phyloP scores from a whole-genome alignment of 495 filamentous ascomycete species.

The Lasiosphaeris hirsuta region DNA sequence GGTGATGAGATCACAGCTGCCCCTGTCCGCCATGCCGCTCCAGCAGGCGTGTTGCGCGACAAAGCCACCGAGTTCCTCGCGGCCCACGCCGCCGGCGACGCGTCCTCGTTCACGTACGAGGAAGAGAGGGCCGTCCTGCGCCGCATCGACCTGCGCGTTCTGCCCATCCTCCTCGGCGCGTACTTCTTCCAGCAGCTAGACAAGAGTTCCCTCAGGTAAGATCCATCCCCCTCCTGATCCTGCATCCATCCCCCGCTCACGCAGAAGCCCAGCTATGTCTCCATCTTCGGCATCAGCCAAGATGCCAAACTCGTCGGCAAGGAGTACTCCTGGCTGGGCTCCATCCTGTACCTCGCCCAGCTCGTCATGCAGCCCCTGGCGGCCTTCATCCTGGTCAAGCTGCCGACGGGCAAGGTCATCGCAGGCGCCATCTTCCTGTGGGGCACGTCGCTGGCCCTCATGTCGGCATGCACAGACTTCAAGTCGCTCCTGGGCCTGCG shows the following conservation, averaged over 20 bases:
- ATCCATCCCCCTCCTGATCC: neutral
- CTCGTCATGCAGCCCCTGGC: slow-evolving; percentile 44
- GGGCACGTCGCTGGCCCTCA: slow-evolving; percentile 37
- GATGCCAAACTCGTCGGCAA: slow-evolving; percentile 47
- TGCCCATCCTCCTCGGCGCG: slow-evolving; percentile 48
- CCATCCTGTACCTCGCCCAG: slow-evolving; percentile 43
- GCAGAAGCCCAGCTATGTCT: slow-evolving; percentile 34
- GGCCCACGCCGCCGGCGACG: slow-evolving; percentile 31
- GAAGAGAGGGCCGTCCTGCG: slow-evolving; percentile 38
- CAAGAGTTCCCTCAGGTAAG: slow-evolving; percentile 47
- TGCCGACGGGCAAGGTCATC: slow-evolving; percentile 45
- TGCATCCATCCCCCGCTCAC: neutral
- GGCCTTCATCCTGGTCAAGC: slow-evolving; percentile 49
- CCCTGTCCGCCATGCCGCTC: neutral
- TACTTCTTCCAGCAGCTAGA: slow-evolving; percentile 56
- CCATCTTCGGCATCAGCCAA: slow-evolving; percentile 52
- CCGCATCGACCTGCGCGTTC: slow-evolving; percentile 47
- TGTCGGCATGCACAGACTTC: slow-evolving; percentile 43
- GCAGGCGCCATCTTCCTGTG: slow-evolving; percentile 39
- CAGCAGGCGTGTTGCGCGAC: slow-evolving; percentile 17
- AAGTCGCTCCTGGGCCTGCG: slow-evolving; percentile 41
- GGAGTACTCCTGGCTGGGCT: slow-evolving; percentile 49
- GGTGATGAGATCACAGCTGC: slow-evolving; percentile 25
- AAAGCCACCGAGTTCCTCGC: slow-evolving; percentile 43
- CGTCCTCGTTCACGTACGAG: slow-evolving; percentile 34